These are phyloP conservation scores for Pythium sukuiense DNA, from an alignment of 352 stramenopile genomes.

Conservation along the genomic window DNA sequence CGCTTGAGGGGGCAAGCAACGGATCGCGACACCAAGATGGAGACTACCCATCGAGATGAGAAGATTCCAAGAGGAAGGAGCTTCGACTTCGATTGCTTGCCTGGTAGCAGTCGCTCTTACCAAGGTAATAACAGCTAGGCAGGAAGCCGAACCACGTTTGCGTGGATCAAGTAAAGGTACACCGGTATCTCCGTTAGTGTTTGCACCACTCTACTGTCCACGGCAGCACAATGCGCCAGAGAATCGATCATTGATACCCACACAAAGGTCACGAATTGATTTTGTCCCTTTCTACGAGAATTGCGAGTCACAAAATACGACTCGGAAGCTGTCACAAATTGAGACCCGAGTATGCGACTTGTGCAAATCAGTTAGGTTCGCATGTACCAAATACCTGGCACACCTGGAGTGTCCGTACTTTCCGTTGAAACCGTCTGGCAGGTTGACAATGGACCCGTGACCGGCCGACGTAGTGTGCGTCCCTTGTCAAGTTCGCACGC, in stretches of 20 bases:
- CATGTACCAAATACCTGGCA: conserved; percentile 15
- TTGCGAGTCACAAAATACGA: background rate
- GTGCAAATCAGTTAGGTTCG: background rate
- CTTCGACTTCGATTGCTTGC: no score
- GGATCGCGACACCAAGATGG: background rate
- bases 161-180: no score
- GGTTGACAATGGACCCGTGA: conserved; percentile 17
- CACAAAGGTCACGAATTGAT: no score
- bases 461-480: conserved; percentile 25
- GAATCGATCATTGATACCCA: no score
- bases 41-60: background rate
- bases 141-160: no score
- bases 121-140: no score
- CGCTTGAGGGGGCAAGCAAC: background rate
- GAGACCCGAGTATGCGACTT: background rate
- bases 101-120: no score
- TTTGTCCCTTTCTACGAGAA: background rate
- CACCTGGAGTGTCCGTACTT: background rate
- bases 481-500: conserved; percentile 18
- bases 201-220: no score
- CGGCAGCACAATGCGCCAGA: no score
- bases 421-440: conserved; percentile 23
- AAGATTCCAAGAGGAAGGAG: background rate
- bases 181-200: no score
- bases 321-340: no score